Conservation (phyloP, 73 alveolate species). For the Durusdinium trenchii region DNA sequence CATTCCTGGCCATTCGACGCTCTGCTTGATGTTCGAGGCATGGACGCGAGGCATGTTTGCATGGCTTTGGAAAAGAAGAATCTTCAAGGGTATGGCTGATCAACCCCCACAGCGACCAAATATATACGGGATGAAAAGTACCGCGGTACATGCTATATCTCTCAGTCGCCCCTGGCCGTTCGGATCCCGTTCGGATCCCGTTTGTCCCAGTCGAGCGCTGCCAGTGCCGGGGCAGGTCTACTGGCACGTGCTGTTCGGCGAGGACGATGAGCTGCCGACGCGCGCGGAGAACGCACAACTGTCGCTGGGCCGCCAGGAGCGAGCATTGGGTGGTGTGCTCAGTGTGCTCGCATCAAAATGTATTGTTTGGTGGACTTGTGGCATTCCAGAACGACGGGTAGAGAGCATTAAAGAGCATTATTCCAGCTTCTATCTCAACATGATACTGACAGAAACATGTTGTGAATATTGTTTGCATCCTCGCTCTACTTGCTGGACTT, state of each 20-base stretch:
- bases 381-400: no score
- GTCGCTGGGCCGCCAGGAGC: not conserved
- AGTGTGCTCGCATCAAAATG: no score
- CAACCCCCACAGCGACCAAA: not conserved
- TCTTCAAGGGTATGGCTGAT: not conserved
- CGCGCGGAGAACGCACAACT: slow-evolving; percentile 71
- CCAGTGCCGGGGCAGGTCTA: slow-evolving; percentile 29
- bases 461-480: no score
- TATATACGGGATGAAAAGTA: not conserved
- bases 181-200: not conserved
- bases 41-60: not conserved
- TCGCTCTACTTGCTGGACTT: no score
- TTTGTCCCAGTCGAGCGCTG: not conserved
- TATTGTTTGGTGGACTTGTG: no score
- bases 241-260: slow-evolving; percentile 94
- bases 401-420: no score
- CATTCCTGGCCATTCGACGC: slow-evolving; percentile 82
- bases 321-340: no score
- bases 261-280: slow-evolving; percentile 63
- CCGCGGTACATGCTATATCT: no score
- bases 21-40: slow-evolving; percentile 84
- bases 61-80: not conserved
- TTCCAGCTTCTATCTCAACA: no score
- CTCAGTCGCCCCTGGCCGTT: not conserved
- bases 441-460: no score